Evolutionary conservation across 1,284 basidiomycete genomes (phyloP), one percentile per base, ranked within the genome.

Genomic region (Xanthoconium separans): DNA sequence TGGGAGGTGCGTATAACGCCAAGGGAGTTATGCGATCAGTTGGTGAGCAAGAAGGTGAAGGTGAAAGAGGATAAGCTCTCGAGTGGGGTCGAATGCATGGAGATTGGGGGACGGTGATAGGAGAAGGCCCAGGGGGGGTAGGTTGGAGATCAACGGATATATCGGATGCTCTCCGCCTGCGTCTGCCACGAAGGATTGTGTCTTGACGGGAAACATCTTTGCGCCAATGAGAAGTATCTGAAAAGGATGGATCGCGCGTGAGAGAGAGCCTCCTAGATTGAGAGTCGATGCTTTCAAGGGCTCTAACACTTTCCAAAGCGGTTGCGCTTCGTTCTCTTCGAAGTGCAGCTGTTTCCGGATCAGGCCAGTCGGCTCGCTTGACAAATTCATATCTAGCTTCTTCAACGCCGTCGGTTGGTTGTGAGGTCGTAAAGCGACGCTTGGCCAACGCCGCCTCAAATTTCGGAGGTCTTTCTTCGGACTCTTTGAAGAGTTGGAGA

Each of bases 311-410:
- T 52, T 85, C 83, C 56, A 86, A 68, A 6, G 76, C 75, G 22
- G 81, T 80, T 40, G 78, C 75, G 65, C 85, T 87, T 68, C 78
- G 82, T 66, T 89, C 84, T 58, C 87, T 75, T 54, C 86, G 76
- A 46, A 82, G 73, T 27, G 83, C 84, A 55, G 82, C 84, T 5
- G 80, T 74, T 70, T 88, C 87, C 41, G 85, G 82, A 67, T 88
- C 87, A 3, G 86, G 85, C 88, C 88, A 91, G 61, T 89, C 88
- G 15, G 88, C 84, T 49, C 89, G 81, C 63, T 89, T 89, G 46
- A 91, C 86, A 63, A 91, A 90, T 73, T 90, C 81, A 65, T 85
- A 89, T 64, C 84, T 79, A 15, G 86, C 78, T 58, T 86, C 78
- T 48, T 81, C 79, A 50, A 86, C 81, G 58, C 82, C 78, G 18